Conservation (phyloP, 495 filamentous ascomycete species). For the Bacidia gigantensis region DNA sequence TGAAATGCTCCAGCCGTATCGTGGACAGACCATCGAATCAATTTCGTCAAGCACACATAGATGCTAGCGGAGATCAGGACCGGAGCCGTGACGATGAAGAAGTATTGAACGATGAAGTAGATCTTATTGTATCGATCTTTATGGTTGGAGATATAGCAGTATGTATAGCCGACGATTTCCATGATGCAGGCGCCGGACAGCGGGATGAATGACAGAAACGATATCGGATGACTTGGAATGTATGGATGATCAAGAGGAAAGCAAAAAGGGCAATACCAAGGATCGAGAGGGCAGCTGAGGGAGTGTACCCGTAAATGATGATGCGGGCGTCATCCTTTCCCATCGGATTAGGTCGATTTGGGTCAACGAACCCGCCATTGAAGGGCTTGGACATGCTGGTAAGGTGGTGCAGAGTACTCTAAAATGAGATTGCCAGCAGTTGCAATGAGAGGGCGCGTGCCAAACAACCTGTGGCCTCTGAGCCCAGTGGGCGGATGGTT, state of each 20-base stretch:
- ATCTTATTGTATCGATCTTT: constrained; percentile 28
- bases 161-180: constrained; percentile 32
- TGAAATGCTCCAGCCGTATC: constrained; percentile 19
- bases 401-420: too few relatives aligned
- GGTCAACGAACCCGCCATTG: constrained; percentile 20
- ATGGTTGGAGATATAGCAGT: constrained; percentile 26
- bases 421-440: too few relatives aligned
- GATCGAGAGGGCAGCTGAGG: constrained; percentile 30
- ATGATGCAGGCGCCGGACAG: constrained; percentile 39
- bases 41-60: constrained; percentile 20
- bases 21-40: constrained; percentile 17
- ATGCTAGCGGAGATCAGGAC: constrained; percentile 24
- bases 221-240: constrained; percentile 30
- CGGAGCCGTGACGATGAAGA: constrained; percentile 16
- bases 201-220: constrained; percentile 46
- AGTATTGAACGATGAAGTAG: constrained; percentile 6
- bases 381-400: too few relatives aligned
- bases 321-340: constrained; percentile 14
- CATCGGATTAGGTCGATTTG: constrained; percentile 21
- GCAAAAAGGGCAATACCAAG: constrained; percentile 37
- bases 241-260: constrained; percentile 31
- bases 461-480: too few relatives aligned
- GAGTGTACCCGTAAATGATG: constrained; percentile 32
- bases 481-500: too few relatives aligned
- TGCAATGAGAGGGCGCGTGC: too few relatives aligned